Base-by-base conservation (phyloP, 495 filamentous ascomycete genomes). In the Ascodesmis nigricans region DNA sequence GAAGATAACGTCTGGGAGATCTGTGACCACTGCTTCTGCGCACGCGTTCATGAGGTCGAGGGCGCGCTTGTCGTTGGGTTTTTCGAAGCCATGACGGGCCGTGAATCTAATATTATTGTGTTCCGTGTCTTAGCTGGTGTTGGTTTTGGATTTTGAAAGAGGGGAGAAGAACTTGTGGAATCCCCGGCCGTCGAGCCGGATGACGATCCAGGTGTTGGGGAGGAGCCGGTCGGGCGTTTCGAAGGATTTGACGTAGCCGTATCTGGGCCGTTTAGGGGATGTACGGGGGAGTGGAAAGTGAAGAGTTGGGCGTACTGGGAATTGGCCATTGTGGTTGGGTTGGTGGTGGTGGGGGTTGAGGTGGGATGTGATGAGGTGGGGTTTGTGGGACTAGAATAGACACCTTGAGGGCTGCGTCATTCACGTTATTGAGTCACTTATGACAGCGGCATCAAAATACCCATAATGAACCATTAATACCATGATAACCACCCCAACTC, bases 31-130 rank as follows among this genome's bases (percentile, higher is more conserved):
- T 3, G 70, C 75, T 24, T 66, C 63, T 2, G 87, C 87, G 1
- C 79, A 79, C 2, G 72, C 76, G 50, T 95, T 97, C 87, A 93
- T 93, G 43, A 97, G 69, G 55, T 87, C 66, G 2, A 93, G 59
- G 18, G 84, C 87, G 29, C 74, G 67, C 32, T 63, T 64, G 53
- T 97, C 87, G 59, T 93, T 97, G 11, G 87, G 87, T 48, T 93
- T 95, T 40, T 67, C 61, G 47, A 91, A 95, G 3, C 52, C 58
- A 57, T 97, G 82, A 44, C 78, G 83, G 35, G 64, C 60, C 25
- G 76, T 76, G 39, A 93, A 70, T 47, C 74, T 87, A 41, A n/a
- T n/a, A n/a, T n/a, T n/a, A 17, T 8, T 10, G 5, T 23, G 29
- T 31, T n/a, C n/a, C n/a, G n/a, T n/a, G n/a, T n/a, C 20, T 31